Evolutionary conservation across 352 stramenopile species (phyloP).

Genomic region (Globisporangium nunn): DNA sequence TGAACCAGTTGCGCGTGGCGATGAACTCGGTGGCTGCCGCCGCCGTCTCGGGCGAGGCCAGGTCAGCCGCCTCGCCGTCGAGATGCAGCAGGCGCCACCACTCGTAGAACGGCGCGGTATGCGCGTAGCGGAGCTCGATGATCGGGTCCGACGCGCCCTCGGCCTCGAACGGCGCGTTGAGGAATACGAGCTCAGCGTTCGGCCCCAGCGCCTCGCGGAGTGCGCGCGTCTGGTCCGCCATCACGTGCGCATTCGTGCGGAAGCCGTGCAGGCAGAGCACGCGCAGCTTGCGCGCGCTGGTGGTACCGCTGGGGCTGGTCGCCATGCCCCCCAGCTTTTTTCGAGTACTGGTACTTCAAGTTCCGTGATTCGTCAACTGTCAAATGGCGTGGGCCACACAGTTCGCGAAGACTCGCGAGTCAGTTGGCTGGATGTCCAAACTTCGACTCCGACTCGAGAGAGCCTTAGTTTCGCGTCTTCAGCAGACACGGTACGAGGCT

Average conservation of each 20-base stretch:
- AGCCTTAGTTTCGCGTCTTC: too few relatives aligned
- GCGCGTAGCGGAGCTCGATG: constrained; percentile 24
- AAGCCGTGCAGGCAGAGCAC: constrained; percentile 51
- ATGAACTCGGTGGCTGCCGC: constrained; percentile 6
- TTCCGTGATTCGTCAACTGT: too few relatives aligned
- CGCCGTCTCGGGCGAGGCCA: constrained; percentile 5
- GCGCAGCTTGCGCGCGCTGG: constrained; percentile 18
- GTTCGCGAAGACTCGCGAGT: too few relatives aligned
- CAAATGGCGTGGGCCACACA: too few relatives aligned
- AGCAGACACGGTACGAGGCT: too few relatives aligned
- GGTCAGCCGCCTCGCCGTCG: constrained; percentile 3
- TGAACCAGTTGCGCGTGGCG: constrained; percentile 15
- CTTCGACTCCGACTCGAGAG: too few relatives aligned
- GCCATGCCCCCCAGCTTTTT: too few relatives aligned
- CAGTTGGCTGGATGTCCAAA: too few relatives aligned
- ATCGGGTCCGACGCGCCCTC: constrained; percentile 22
- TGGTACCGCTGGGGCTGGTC: too few relatives aligned
- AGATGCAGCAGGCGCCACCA: constrained; percentile 16
- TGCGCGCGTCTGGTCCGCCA: constrained; percentile 33
- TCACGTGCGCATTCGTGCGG: constrained; percentile 41
- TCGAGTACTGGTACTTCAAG: too few relatives aligned
- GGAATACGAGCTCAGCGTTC: constrained; percentile 29
- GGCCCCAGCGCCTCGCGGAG: constrained; percentile 25
- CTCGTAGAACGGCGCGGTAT: constrained; percentile 32
- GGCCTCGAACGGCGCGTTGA: constrained; percentile 36